Conservation (phyloP, 2,329 filamentous ascomycete genomes). For the Colletotrichum sp. region DNA sequence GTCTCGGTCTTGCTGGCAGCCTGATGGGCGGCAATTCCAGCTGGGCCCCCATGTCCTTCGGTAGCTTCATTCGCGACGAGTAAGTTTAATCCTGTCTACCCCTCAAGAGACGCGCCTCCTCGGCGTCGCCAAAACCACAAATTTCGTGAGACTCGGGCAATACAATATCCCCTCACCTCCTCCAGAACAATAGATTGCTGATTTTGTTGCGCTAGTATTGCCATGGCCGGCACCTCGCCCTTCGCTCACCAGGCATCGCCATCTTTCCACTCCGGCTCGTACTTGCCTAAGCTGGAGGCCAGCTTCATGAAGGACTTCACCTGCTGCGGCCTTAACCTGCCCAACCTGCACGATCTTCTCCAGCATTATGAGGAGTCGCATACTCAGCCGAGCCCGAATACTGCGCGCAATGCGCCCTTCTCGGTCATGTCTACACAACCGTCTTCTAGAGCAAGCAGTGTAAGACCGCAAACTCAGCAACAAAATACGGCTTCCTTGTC, state of each 20-base stretch:
- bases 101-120: not conserved
- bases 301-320: constrained; percentile 98
- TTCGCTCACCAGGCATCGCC: constrained; percentile 83
- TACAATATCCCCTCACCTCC: not conserved
- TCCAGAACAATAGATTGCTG: not conserved
- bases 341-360: constrained; percentile 91
- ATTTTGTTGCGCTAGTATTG: constrained; percentile 65
- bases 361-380: constrained; percentile 98
- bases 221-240: constrained; percentile 96
- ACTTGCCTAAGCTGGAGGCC: constrained; percentile 93
- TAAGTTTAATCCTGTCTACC: constrained; percentile 57
- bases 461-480: constrained; percentile 18
- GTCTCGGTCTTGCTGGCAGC: constrained; percentile 66
- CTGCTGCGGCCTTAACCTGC: constrained; percentile 88
- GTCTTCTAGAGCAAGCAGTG: constrained; percentile 16
- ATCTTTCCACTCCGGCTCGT: constrained; percentile 95
- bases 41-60: constrained; percentile 95
- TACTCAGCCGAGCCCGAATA: constrained; percentile 66
- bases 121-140: not conserved
- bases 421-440: constrained; percentile 28
- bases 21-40: constrained; percentile 81
- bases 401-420: constrained; percentile 41
- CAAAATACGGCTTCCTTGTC: constrained; percentile 17
- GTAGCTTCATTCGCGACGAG: constrained; percentile 98
- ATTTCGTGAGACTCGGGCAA: not conserved